Conservation (phyloP, 495 filamentous ascomycete species). For the Xylaria telfairii region DNA sequence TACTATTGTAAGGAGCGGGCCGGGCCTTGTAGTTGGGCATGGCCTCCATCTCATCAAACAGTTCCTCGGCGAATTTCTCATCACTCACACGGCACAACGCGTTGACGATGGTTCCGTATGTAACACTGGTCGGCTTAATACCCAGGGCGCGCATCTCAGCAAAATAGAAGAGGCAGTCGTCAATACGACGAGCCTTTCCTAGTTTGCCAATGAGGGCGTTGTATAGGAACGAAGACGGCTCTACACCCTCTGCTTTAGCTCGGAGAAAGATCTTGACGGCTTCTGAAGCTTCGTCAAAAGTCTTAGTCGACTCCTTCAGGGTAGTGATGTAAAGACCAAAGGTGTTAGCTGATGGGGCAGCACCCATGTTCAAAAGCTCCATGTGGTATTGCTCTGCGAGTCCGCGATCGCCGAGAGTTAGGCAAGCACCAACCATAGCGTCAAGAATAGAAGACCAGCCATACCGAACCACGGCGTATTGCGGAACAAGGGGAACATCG, state of each 20-base stretch:
- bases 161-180: slow-evolving; percentile 98
- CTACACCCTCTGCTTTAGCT: slow-evolving; percentile 90
- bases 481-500: slow-evolving; percentile 81
- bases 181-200: slow-evolving; percentile 94
- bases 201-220: slow-evolving; percentile 98
- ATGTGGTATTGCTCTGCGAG: slow-evolving; percentile 86
- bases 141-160: slow-evolving; percentile 92
- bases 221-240: slow-evolving; percentile 96
- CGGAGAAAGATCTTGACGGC: slow-evolving; percentile 96
- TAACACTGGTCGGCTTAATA: slow-evolving; percentile 95
- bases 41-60: slow-evolving; percentile 98
- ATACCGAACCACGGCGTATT: slow-evolving; percentile 84
- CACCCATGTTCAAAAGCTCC: slow-evolving; percentile 85
- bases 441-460: slow-evolving; percentile 96
- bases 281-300: slow-evolving; percentile 95
- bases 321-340: slow-evolving; percentile 99
- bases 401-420: slow-evolving; percentile 79
- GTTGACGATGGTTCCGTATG: slow-evolving; percentile 97
- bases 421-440: slow-evolving; percentile 92
- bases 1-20: slow-evolving; percentile 94
- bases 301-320: slow-evolving; percentile 93
- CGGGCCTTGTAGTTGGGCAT: slow-evolving; percentile 99
- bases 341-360: slow-evolving; percentile 93
- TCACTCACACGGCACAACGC: slow-evolving; percentile 96
- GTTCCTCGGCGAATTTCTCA: slow-evolving; percentile 95